Evolutionary conservation across 192 early-diverging fungal genomes (phyloP), one percentile per base, ranked within the genome.

Genomic region (Chytriomyces sp.): DNA sequence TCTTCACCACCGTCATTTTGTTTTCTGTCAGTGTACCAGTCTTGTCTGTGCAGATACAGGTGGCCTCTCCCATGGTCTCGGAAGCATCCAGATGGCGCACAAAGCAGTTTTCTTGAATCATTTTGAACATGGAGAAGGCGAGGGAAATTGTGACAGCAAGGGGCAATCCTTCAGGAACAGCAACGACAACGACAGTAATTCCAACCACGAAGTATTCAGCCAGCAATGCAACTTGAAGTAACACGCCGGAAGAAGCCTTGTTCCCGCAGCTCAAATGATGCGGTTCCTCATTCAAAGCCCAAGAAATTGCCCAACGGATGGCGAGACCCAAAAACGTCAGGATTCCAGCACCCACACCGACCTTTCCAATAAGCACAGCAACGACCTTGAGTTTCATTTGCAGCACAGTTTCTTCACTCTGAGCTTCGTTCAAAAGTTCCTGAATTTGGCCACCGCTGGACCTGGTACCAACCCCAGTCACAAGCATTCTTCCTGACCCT

Each of bases 61-160:
- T 90, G 23, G 89, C 89, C 71, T 90, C 84, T 24, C 89, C 89
- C 89, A 90, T 90, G 1, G 89, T 90, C 72, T 90, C 89, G 10
- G 86, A 87, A 3, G 89, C 89, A 66, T 88, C 85, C 63, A 90
- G 72, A 67, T 90, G 89, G 26, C 89, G 77, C 9, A 90, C 89
- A 67, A 90, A 90, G 75, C 89, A 90, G n/a, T 86, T 86, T 72
- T 90, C 89, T 53, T 82, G 66, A 57, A 90, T 90, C 89, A 90
- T 90, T 67, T 89, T 89, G 81, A 90, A 90, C 89, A 90, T 90
- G 69, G 83, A 85, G 67, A 88, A 86, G 28, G 89, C 85, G 5
- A 90, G 77, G 20, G 87, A 85, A 49, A 90, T 84, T 11, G 89
- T 90, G 23, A 90, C 89, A 18, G 89, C 89, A n/a, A 90, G 83